These are phyloP conservation scores for Dictyostelium brefeldianum DNA, from an alignment of 78 protist genomes.

Conservation along the genomic window DNA sequence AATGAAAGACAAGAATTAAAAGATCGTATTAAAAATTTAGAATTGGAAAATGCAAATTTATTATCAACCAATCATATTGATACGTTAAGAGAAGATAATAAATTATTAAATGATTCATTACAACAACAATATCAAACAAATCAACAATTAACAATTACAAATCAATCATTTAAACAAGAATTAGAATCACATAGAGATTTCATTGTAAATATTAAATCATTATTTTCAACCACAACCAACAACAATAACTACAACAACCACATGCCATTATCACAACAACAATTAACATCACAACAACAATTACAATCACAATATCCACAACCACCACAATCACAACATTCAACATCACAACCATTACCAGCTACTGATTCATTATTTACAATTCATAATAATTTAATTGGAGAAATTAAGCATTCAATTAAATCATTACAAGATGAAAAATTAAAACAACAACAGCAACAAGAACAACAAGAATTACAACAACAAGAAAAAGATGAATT, in stretches of 20 bases:
- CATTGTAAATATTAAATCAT: not conserved
- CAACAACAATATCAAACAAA: not conserved
- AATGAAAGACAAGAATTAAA: constrained; percentile 22
- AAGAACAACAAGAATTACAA: not conserved
- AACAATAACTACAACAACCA: not conserved
- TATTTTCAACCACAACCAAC: not conserved
- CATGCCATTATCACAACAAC: not conserved
- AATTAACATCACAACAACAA: not conserved
- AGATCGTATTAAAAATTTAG: constrained; percentile 51
- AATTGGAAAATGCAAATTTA: constrained; percentile 49
- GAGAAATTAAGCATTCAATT: not conserved
- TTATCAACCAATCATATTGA: not conserved
- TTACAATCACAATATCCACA: constrained; percentile 1
- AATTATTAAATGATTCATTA: not conserved
- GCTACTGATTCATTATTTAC: not conserved
- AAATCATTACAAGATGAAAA: not conserved
- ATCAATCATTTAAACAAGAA: not conserved
- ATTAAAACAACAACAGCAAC: not conserved
- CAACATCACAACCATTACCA: not conserved
- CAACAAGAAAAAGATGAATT: not conserved
- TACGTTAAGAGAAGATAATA: not conserved
- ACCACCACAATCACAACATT: not conserved
- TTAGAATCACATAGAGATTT: constrained; percentile 1
- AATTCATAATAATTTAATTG: constrained; percentile 2
- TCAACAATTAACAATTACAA: not conserved